Conservation (phyloP, 2,329 filamentous ascomycete genomes). For the Pseudogymnoascus sp. region DNA sequence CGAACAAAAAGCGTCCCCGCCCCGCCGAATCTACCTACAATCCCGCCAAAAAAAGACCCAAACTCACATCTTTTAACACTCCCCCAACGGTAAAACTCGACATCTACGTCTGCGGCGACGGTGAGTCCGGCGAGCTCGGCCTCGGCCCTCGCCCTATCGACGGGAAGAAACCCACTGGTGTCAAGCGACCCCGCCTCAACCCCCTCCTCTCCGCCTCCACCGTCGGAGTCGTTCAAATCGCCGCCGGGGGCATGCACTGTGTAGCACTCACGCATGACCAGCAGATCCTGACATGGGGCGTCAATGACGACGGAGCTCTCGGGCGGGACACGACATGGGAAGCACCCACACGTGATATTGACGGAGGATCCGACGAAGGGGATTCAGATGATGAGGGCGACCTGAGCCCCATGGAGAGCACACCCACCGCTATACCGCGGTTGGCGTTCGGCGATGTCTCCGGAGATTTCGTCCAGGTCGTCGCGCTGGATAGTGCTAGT, state of each 20-base stretch:
- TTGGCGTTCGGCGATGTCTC: constrained; percentile 42
- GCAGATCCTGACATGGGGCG: constrained; percentile 77
- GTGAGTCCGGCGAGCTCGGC: constrained; percentile 52
- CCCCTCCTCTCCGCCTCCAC: constrained; percentile 45
- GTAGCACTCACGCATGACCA: constrained; percentile 71
- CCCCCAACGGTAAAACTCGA: not conserved
- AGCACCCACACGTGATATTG: constrained; percentile 50
- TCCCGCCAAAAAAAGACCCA: not conserved
- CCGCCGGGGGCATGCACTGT: constrained; percentile 76
- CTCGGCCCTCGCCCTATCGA: constrained; percentile 59
- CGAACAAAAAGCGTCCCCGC: not conserved
- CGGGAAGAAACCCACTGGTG: constrained; percentile 56
- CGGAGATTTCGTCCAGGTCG: constrained; percentile 33
- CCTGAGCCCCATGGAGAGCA: constrained; percentile 63
- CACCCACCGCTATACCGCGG: constrained; percentile 52
- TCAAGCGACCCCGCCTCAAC: constrained; percentile 67
- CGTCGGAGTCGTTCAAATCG: constrained; percentile 64
- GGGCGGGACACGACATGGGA: constrained; percentile 66
- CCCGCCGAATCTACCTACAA: not conserved
- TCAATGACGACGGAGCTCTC: constrained; percentile 76
- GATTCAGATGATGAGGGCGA: constrained; percentile 43
- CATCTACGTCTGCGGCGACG: not conserved
- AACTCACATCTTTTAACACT: not conserved
- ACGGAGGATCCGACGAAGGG: constrained; percentile 29
- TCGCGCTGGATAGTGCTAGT: constrained; percentile 65